phyloP scores from a whole-genome alignment of 75 land plant genomes.

The Cryptomeria japonica region DNA sequence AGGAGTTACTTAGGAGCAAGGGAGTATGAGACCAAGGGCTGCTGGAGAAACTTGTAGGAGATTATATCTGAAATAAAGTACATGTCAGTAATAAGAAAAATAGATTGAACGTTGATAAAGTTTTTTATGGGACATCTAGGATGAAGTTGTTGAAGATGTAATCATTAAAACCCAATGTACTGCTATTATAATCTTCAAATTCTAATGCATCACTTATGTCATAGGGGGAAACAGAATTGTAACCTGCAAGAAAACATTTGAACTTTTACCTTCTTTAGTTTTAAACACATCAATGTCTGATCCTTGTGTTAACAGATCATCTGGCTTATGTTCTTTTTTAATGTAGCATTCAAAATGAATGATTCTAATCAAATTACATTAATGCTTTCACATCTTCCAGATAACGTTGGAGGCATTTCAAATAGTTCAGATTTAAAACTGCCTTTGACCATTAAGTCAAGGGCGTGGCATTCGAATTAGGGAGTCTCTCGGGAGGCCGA shows the following conservation, averaged over 20 bases:
- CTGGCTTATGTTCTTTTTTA: not conserved
- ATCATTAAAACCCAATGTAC: not conserved
- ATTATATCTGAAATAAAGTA: not conserved
- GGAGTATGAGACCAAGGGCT: not conserved
- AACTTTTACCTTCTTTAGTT: not conserved
- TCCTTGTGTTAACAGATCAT: not conserved
- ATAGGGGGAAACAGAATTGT: not conserved
- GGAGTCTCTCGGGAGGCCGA: too few species aligned
- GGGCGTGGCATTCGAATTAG: too few species aligned
- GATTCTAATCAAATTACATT: conserved; percentile 16
- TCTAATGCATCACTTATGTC: not conserved
- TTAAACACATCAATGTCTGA: not conserved
- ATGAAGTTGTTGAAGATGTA: not conserved
- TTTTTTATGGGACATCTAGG: not conserved
- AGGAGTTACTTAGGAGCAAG: not conserved
- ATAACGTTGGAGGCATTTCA: conserved; percentile 12
- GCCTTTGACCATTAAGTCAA: not conserved
- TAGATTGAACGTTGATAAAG: not conserved
- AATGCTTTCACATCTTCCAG: conserved; percentile 11
- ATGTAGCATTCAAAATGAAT: conserved; percentile 11
- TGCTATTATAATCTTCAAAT: not conserved
- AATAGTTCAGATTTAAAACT: not conserved
- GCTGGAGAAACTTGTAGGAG: not conserved
- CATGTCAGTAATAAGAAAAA: not conserved
- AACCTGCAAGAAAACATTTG: not conserved